Evolutionary conservation across 306 rosid species (phyloP).

Genomic region (Spatholobus suberectus): DNA sequence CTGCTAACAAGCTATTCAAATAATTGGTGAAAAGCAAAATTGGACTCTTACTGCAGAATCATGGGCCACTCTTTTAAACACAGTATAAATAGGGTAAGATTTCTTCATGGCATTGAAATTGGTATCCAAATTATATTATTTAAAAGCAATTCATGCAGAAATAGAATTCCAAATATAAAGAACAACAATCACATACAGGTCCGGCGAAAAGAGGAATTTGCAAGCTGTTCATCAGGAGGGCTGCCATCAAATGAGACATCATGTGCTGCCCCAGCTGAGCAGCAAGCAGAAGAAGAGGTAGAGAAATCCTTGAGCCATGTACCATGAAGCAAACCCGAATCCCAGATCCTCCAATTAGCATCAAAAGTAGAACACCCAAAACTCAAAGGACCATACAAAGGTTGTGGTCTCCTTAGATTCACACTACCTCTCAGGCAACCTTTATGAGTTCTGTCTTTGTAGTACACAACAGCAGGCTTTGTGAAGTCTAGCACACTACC

Average conservation of each 20-base stretch:
- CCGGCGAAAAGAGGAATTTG: background rate
- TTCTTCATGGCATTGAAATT: background rate
- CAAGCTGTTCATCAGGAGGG: constrained; percentile 49
- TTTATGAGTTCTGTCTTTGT: constrained; percentile 46
- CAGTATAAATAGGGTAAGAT: constrained; percentile 9
- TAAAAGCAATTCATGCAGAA: background rate
- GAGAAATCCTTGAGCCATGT: background rate
- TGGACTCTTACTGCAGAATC: constrained; percentile 16
- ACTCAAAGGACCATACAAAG: background rate
- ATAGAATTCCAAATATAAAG: background rate
- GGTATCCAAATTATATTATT: constrained; percentile 7
- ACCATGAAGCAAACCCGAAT: background rate
- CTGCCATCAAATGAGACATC: constrained; percentile 57
- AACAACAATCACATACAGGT: background rate
- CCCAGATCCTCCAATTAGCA: background rate
- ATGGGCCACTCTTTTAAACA: constrained; percentile 15
- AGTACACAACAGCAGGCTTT: constrained; percentile 63
- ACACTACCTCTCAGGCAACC: background rate
- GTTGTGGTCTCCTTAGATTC: background rate
- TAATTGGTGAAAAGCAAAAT: constrained; percentile 27
- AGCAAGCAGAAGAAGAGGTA: background rate
- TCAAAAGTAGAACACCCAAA: background rate
- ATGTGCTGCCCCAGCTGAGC: background rate
- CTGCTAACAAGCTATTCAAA: constrained; percentile 13
- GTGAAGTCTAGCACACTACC: constrained; percentile 51